Evolutionary conservation across 2,329 filamentous ascomycete species (phyloP), one percentile per base, ranked within the genome.

Genomic region (Pseudogymnoascus sp.): DNA sequence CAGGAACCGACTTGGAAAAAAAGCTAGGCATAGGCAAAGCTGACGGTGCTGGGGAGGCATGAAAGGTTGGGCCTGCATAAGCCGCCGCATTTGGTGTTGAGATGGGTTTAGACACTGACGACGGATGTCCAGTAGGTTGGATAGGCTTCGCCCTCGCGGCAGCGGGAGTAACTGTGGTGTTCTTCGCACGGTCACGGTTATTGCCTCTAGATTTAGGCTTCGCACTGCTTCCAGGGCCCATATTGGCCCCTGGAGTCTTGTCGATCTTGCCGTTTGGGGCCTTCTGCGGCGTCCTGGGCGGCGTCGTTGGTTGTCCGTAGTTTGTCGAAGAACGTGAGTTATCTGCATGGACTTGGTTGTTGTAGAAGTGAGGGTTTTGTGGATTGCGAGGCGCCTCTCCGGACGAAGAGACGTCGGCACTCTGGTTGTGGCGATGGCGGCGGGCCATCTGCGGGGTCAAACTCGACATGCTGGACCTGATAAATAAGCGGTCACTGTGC

Each of bases 11-110:
- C 71, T 89, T 93, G 28, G 89, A 88, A 67, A 90, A 85, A 75
- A 97, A 96, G 72, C 89, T 96, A 10, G 95, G 95, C 65, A 97
- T 89, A 0, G 95, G 95, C 34, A 99, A 81, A 23, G 92, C 87
- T 7, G 92, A 96, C 0, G 95, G 90, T 1, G 93, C 93, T 19
- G 95, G 95, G 7, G 95, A 98, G 43, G 92, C 90, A 76, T 97
- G 93, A 75, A 98, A 99, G 4, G 92, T 96, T 36, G 93, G 90
- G 13, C 93, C 95, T 41, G 95, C 95, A 77, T 96, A 99, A 54
- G 89, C 87, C 65, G 85, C 80, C 57, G 74, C 60, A 6, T 61
- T 61, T 21, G 80, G 81, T 13, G 73, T 76, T 51, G 75, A 74
- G 43, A 74, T 71, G 61, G 78, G 78, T 43, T 75, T 76, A 43